Evolutionary conservation across 768 basidiomycete species (phyloP).

Genomic region (Boletus sp.): DNA sequence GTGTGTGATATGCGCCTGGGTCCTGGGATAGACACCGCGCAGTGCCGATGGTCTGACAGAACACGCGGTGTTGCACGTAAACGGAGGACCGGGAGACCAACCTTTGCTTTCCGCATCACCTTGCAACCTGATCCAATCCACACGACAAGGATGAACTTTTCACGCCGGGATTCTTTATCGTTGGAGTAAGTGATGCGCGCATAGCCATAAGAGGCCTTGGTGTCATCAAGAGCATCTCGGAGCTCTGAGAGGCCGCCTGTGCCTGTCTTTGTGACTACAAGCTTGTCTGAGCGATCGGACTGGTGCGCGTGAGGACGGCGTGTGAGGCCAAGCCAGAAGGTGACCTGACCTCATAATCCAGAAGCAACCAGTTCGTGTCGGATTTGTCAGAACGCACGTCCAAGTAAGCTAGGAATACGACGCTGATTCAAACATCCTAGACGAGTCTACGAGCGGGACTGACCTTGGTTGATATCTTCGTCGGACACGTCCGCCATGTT

Average conservation of each 20-base stretch:
- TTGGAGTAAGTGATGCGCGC: constrained; percentile 81
- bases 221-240: constrained; percentile 63
- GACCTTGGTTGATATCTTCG: constrained; percentile 71
- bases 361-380: constrained; percentile 85
- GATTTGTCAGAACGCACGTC: constrained; percentile 84
- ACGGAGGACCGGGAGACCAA: constrained; percentile 33
- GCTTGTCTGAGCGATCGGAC: constrained; percentile 78
- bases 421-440: background rate
- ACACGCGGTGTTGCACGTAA: constrained; percentile 20
- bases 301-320: constrained; percentile 28
- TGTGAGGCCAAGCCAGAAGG: constrained; percentile 13
- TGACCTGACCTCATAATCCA: constrained; percentile 76
- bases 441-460: constrained; percentile 14
- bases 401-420: constrained; percentile 62
- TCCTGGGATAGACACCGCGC: constrained; percentile 3
- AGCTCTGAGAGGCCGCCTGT: constrained; percentile 79
- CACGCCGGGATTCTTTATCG: constrained; percentile 81
- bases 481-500: constrained; percentile 80
- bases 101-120: constrained; percentile 92
- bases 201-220: constrained; percentile 82
- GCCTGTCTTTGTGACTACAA: constrained; percentile 76
- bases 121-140: constrained; percentile 85
- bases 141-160: constrained; percentile 84
- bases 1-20: constrained; percentile 23
- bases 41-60: constrained; percentile 12